Evolutionary conservation across 2,329 filamentous ascomycete species (phyloP).

Genomic region (Aspergillus ochraceus): DNA sequence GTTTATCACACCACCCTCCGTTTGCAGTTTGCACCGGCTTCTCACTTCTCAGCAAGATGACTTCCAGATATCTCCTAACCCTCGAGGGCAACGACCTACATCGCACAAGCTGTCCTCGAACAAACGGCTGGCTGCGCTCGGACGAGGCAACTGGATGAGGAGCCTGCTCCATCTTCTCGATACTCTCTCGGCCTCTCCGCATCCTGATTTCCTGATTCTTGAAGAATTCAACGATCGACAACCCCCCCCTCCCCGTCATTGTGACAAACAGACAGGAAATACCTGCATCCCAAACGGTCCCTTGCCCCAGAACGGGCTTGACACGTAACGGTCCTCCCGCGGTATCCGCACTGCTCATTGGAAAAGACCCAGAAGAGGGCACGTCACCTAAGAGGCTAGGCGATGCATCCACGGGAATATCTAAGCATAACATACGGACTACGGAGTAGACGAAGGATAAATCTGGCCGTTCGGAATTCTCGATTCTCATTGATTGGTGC

Average conservation of each 20-base stretch:
- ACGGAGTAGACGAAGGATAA: neutral
- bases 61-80: no score
- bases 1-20: no score
- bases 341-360: neutral
- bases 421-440: neutral
- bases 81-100: neutral
- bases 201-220: neutral
- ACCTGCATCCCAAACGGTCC: constrained; percentile 10
- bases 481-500: neutral
- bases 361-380: neutral
- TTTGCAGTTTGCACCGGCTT: no score
- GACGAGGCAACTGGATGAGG: neutral
- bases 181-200: neutral
- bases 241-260: neutral
- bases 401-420: neutral
- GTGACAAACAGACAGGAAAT: neutral
- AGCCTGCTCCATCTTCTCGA: no score
- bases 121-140: neutral
- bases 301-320: constrained; percentile 27
- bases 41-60: no score
- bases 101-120: neutral
- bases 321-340: constrained; percentile 30
- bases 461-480: neutral
- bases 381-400: neutral
- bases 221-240: neutral